Evolutionary conservation across 805 yeast species (phyloP).

Genomic region (Torulaspora quercuum): DNA sequence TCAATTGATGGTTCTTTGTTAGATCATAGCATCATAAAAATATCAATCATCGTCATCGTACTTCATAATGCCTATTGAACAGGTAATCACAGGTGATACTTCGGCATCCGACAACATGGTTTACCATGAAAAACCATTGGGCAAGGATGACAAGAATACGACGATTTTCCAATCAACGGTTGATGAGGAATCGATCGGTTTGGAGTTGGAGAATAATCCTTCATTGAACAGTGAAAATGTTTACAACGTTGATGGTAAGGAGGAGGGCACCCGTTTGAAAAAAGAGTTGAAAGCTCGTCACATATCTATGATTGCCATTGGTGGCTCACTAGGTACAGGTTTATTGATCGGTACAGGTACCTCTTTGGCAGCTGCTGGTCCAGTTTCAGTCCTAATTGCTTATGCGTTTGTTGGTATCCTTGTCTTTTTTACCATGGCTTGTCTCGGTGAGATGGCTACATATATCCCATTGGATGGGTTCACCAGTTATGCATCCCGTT

Average conservation of each 20-base stretch:
- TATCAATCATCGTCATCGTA: background rate
- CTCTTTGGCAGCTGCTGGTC: conserved; percentile 69
- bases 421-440: conserved; percentile 66
- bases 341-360: conserved; percentile 72
- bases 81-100: background rate
- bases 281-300: conserved; percentile 50
- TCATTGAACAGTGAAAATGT: background rate
- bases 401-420: conserved; percentile 68
- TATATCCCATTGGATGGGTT: conserved; percentile 67
- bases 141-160: conserved; percentile 1
- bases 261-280: conserved; percentile 22
- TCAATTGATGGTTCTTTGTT: background rate
- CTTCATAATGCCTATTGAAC: background rate
- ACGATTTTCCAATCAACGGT: background rate
- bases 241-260: conserved; percentile 14
- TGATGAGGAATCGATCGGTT: conserved; percentile 1
- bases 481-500: conserved; percentile 53
- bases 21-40: background rate
- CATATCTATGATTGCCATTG: conserved; percentile 71
- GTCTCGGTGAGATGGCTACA: conserved; percentile 67
- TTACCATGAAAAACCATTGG: background rate
- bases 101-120: background rate
- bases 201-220: background rate
- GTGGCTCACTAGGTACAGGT: conserved; percentile 83
- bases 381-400: conserved; percentile 50